phyloP scores from a whole-genome alignment of 306 rosid genomes.

The Canavalia ensiformis region DNA sequence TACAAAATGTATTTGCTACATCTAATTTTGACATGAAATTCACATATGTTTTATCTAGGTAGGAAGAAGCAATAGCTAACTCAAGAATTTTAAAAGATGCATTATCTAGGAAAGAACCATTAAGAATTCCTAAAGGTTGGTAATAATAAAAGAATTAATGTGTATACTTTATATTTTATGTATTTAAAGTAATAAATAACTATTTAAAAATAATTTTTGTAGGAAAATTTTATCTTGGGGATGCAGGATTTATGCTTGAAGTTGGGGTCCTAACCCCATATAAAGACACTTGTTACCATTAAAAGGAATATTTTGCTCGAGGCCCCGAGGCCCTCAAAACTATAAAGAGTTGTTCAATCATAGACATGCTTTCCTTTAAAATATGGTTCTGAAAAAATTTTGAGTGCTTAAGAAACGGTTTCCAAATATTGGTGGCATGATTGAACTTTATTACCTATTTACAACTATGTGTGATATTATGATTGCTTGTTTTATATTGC shows the following conservation, averaged over 20 bases:
- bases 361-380: neutral
- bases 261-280: neutral
- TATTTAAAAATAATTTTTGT: too few relatives aligned
- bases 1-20: neutral
- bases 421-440: neutral
- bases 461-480: neutral
- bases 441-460: too few relatives aligned
- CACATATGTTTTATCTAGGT: neutral
- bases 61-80: neutral
- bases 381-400: neutral
- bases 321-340: neutral
- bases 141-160: neutral
- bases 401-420: neutral
- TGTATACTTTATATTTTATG: too few relatives aligned
- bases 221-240: neutral
- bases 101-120: neutral
- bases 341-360: neutral
- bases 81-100: neutral
- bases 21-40: constrained; percentile 4
- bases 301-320: neutral
- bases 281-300: neutral
- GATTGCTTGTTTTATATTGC: neutral
- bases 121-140: neutral
- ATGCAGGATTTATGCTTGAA: neutral
- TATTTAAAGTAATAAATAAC: too few relatives aligned